Conservation (phyloP, 2,329 filamentous ascomycete species). For the Alternaria atra region DNA sequence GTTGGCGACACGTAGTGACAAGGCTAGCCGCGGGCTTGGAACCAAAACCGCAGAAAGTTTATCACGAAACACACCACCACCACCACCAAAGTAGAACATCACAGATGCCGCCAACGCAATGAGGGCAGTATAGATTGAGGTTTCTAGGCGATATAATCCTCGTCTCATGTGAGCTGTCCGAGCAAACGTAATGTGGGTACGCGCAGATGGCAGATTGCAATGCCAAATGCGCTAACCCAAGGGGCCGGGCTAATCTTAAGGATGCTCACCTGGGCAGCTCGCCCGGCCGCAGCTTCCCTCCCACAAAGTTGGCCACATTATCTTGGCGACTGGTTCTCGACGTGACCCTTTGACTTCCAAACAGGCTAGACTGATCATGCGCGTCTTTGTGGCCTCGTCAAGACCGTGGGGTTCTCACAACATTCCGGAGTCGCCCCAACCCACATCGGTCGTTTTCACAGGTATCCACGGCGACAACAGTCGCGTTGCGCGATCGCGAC, state of each 20-base stretch:
- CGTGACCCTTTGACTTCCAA: conserved; percentile 2
- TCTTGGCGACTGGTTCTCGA: conserved; percentile 7
- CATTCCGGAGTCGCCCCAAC: conserved; percentile 9
- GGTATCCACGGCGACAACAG: conserved; percentile 3
- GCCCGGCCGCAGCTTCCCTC: not conserved
- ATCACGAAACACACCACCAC: not conserved
- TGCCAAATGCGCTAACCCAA: conserved; percentile 3
- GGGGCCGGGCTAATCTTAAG: not conserved
- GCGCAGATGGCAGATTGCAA: not conserved
- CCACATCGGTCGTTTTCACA: conserved; percentile 6
- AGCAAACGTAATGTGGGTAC: not conserved
- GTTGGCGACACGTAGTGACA: not conserved
- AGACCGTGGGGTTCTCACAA: conserved; percentile 4
- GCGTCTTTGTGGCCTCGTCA: conserved; percentile 5
- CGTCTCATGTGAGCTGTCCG: not conserved
- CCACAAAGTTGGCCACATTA: conserved; percentile 3
- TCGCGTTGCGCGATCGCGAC: conserved; percentile 11
- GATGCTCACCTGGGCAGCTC: not conserved
- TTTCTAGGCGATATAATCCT: not conserved
- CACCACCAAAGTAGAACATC: not conserved
- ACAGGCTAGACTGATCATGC: conserved; percentile 5
- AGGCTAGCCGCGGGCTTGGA: not conserved
- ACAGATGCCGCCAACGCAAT: not conserved
- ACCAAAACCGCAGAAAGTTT: not conserved
- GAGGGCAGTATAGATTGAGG: not conserved